phyloP scores from a whole-genome alignment of 306 rosid genomes.

The Crataegus laevigata region DNA sequence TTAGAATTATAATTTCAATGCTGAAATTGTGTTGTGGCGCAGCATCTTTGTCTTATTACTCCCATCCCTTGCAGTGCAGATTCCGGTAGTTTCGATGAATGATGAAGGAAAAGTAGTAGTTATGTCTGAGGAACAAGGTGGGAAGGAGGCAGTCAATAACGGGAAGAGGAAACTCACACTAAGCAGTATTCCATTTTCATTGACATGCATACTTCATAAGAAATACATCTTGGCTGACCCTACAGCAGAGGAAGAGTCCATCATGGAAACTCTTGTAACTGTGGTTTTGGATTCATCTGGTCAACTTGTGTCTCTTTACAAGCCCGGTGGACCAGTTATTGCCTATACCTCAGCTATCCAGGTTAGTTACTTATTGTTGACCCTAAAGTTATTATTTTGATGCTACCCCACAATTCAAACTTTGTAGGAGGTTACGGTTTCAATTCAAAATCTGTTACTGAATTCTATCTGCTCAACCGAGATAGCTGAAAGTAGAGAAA shows the following conservation, averaged over 20 bases:
- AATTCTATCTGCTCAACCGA: background rate
- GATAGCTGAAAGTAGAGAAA: background rate
- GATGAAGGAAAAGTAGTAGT: constrained; percentile 71
- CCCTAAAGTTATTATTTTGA: constrained; percentile 1
- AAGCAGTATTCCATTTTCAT: constrained; percentile 57
- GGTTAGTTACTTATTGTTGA: constrained; percentile 31
- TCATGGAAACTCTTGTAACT: constrained; percentile 73
- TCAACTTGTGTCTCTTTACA: constrained; percentile 72
- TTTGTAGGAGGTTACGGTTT: background rate
- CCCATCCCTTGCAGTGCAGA: constrained; percentile 49
- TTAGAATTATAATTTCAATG: background rate
- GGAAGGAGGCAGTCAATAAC: constrained; percentile 57
- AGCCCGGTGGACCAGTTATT: constrained; percentile 78
- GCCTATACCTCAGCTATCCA: constrained; percentile 68
- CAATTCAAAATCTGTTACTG: background rate
- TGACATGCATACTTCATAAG: constrained; percentile 80
- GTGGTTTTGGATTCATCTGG: constrained; percentile 73
- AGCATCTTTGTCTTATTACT: background rate
- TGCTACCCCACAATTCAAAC: background rate
- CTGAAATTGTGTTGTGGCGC: background rate
- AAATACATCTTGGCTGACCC: constrained; percentile 80
- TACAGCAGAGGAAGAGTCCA: constrained; percentile 81
- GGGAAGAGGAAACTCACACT: constrained; percentile 69
- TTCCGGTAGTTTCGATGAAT: constrained; percentile 67
- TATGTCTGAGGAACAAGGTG: constrained; percentile 51